Conservation (phyloP, 495 filamentous ascomycete genomes). For the Hypomontagnella monticulosa region DNA sequence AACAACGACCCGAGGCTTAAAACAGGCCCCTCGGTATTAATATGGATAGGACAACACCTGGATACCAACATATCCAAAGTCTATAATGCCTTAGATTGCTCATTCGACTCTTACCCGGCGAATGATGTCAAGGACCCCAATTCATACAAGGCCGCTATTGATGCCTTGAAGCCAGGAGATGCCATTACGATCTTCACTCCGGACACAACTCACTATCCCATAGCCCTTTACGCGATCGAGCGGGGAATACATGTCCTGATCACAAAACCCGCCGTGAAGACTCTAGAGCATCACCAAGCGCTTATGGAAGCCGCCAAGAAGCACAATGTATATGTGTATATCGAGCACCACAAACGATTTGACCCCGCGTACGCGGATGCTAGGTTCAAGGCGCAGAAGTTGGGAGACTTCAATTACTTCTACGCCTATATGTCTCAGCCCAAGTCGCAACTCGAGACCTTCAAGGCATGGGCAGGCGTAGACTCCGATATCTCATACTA, state of each 20-base stretch:
- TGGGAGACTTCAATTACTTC: constrained; percentile 98
- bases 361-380: constrained; percentile 94
- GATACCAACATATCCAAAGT: constrained; percentile 86
- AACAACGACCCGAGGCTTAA: not conserved
- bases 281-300: constrained; percentile 77
- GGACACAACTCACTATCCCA: constrained; percentile 93
- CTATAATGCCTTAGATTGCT: constrained; percentile 87
- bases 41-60: constrained; percentile 76
- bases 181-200: constrained; percentile 98
- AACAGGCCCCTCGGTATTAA: constrained; percentile 22
- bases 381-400: constrained; percentile 70
- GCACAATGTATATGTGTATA: constrained; percentile 85
- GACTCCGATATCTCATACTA: constrained; percentile 96
- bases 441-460: constrained; percentile 91
- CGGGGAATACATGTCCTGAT: constrained; percentile 88
- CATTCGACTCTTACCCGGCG: constrained; percentile 82
- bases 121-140: constrained; percentile 77
- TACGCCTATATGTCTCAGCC: constrained; percentile 98
- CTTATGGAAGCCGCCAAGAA: constrained; percentile 77
- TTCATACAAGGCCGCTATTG: constrained; percentile 90
- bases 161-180: constrained; percentile 80
- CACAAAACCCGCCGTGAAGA: constrained; percentile 94
- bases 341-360: constrained; percentile 97
- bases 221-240: constrained; percentile 91
- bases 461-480: constrained; percentile 93